These are phyloP conservation scores for Aspergillus fischeri DNA, from an alignment of 2,329 filamentous ascomycete species.

Conservation along the genomic window DNA sequence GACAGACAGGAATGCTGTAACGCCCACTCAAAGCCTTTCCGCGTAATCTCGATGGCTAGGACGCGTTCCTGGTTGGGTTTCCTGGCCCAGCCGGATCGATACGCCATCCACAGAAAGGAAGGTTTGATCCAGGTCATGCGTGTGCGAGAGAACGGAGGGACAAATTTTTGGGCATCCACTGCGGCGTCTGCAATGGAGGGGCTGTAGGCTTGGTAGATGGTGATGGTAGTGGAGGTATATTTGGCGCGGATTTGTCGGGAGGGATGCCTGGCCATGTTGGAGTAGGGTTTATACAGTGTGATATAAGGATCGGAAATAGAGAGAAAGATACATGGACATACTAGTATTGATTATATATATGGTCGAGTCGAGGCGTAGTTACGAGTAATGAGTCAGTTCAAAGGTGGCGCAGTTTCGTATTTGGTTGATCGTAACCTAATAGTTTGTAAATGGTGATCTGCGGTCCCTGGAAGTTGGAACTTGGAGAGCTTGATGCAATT, in stretches of 20 bases:
- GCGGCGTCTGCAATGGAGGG: conserved; percentile 51
- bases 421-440: too few relatives aligned
- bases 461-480: too few relatives aligned
- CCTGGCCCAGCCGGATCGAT: conserved; percentile 57
- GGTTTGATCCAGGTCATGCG: conserved; percentile 66
- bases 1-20: conserved; percentile 36
- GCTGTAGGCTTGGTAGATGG: conserved; percentile 61
- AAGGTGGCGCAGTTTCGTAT: too few relatives aligned
- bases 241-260: conserved; percentile 52
- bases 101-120: conserved; percentile 62
- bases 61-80: conserved; percentile 54
- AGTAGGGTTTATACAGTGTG: too few relatives aligned
- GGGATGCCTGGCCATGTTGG: background rate
- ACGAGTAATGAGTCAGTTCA: too few relatives aligned
- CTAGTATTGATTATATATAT: too few relatives aligned
- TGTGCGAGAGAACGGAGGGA: conserved; percentile 47
- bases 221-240: conserved; percentile 50
- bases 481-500: too few relatives aligned
- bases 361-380: too few relatives aligned
- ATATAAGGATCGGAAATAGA: too few relatives aligned
- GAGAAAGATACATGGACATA: too few relatives aligned
- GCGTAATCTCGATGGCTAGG: conserved; percentile 54
- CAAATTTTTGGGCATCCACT: conserved; percentile 48
- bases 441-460: too few relatives aligned
- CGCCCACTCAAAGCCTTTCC: conserved; percentile 47